These are phyloP conservation scores for Linaria vulgaris DNA, from an alignment of 257 asterid genomes.

Conservation along the genomic window DNA sequence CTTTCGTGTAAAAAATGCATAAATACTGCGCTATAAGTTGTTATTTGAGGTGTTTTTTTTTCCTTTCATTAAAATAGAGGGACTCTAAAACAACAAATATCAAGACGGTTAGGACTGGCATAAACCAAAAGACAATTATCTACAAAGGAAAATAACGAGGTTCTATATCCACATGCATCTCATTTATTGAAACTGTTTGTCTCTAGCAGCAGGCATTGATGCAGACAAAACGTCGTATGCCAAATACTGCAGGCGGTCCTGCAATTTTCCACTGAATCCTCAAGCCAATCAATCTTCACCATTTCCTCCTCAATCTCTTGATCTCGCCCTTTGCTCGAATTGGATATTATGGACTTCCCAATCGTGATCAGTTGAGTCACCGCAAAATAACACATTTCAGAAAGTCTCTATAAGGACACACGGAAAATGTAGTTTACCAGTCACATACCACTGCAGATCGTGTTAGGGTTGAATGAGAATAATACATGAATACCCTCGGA, in stretches of 20 bases:
- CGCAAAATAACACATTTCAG: constrained; percentile 94
- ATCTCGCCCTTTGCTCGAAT: constrained; percentile 54
- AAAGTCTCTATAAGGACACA: constrained; percentile 64
- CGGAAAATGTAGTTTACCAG: constrained; percentile 24
- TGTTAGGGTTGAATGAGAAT: constrained; percentile 15
- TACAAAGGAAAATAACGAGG: constrained; percentile 19
- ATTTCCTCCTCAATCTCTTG: constrained; percentile 57
- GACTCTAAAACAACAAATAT: constrained; percentile 13
- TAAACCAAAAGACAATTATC: not conserved
- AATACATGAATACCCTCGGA: constrained; percentile 97
- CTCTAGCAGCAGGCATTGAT: constrained; percentile 66
- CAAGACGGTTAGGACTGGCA: not conserved
- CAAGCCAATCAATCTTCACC: constrained; percentile 76
- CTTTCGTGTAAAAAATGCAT: too few species aligned
- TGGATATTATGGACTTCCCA: constrained; percentile 73
- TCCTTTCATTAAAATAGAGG: constrained; percentile 29
- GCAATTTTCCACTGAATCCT: constrained; percentile 78
- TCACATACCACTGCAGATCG: constrained; percentile 3
- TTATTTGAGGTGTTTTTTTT: not conserved
- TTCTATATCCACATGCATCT: constrained; percentile 47
- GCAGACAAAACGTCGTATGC: constrained; percentile 64
- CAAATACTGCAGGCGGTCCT: constrained; percentile 79
- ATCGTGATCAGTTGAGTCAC: constrained; percentile 79
- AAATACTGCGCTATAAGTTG: not conserved
- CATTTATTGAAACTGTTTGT: not conserved